Evolutionary conservation across 2,329 filamentous ascomycete species (phyloP).

Genomic region (Zopfia rhizophila): DNA sequence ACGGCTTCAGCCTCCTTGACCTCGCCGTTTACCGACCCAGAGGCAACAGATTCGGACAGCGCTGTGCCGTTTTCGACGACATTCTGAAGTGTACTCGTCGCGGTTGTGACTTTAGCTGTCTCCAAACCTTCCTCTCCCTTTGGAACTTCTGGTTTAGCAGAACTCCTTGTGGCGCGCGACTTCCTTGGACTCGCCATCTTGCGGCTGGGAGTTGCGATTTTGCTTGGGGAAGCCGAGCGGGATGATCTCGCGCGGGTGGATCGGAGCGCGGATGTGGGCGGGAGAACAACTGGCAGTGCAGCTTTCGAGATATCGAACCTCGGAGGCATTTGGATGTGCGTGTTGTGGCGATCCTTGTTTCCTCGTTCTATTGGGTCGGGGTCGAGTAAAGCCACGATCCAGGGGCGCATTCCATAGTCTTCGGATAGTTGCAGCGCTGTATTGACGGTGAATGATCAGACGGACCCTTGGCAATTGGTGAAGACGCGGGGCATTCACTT

Average conservation of each 20-base stretch:
- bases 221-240: constrained; percentile 69
- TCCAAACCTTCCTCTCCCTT: constrained; percentile 52
- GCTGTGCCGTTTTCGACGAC: constrained; percentile 44
- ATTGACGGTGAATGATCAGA: constrained; percentile 30
- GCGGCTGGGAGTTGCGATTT: constrained; percentile 57
- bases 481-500: constrained; percentile 30
- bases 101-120: constrained; percentile 58
- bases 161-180: constrained; percentile 58
- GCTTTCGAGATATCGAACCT: constrained; percentile 72
- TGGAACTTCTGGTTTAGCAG: constrained; percentile 36
- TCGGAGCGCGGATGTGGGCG: constrained; percentile 44
- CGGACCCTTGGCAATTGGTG: neutral
- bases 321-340: constrained; percentile 80
- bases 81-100: constrained; percentile 55
- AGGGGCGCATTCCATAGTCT: constrained; percentile 85
- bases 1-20: constrained; percentile 61
- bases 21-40: constrained; percentile 61
- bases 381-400: constrained; percentile 93
- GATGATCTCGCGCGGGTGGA: constrained; percentile 63
- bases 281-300: constrained; percentile 38
- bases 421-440: constrained; percentile 83
- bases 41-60: constrained; percentile 35
- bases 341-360: constrained; percentile 74
- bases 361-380: constrained; percentile 79
- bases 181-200: constrained; percentile 66